Percentiles rank a stretch among this genome's conserved stretches.
Conservation (phyloP, 495 filamentous ascomycete genomes). For the Tirmania nivea region DNA sequence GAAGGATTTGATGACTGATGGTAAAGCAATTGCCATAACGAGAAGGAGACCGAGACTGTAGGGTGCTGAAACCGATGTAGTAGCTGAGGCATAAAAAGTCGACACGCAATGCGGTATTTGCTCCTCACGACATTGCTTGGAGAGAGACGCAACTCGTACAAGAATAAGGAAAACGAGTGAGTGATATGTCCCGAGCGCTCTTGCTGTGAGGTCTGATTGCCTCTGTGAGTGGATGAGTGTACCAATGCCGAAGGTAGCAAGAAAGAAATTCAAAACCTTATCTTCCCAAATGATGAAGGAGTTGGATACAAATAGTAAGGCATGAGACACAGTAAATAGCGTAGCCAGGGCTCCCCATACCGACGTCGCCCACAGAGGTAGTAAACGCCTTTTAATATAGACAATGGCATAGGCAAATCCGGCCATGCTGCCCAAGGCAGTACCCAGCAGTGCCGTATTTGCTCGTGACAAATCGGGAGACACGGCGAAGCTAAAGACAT, state of each 20-base stretch:
- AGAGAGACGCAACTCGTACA: slow-evolving; percentile 66
- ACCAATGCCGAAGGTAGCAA: slow-evolving; percentile 62
- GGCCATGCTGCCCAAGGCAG: slow-evolving; percentile 40
- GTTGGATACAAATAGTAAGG: slow-evolving; percentile 82
- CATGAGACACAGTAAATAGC: slow-evolving; percentile 60
- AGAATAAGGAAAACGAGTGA: slow-evolving; percentile 63
- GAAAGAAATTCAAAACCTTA: slow-evolving; percentile 76
- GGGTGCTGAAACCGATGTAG: slow-evolving; percentile 74
- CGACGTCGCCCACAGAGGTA: slow-evolving; percentile 45
- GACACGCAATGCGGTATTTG: slow-evolving; percentile 94
- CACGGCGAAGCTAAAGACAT: slow-evolving; percentile 7
- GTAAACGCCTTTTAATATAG: slow-evolving; percentile 26
- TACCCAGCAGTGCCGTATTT: slow-evolving; percentile 11
- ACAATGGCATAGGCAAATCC: slow-evolving; percentile 39
- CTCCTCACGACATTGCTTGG: slow-evolving; percentile 87
- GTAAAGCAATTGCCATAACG: slow-evolving; percentile 46
- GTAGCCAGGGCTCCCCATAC: slow-evolving; percentile 74
- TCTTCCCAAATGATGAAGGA: slow-evolving; percentile 99
- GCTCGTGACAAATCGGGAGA: slow-evolving; percentile 7
- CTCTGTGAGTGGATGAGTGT: slow-evolving; percentile 53
- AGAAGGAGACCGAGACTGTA: slow-evolving; percentile 79
- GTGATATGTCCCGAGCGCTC: slow-evolving; percentile 57
- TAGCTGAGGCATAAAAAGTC: slow-evolving; percentile 83
- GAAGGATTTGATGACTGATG: slow-evolving; percentile 55
- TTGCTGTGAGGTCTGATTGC: slow-evolving; percentile 36